phyloP scores from a whole-genome alignment of 192 early-diverging fungal species.

The Coemansia biformis region DNA sequence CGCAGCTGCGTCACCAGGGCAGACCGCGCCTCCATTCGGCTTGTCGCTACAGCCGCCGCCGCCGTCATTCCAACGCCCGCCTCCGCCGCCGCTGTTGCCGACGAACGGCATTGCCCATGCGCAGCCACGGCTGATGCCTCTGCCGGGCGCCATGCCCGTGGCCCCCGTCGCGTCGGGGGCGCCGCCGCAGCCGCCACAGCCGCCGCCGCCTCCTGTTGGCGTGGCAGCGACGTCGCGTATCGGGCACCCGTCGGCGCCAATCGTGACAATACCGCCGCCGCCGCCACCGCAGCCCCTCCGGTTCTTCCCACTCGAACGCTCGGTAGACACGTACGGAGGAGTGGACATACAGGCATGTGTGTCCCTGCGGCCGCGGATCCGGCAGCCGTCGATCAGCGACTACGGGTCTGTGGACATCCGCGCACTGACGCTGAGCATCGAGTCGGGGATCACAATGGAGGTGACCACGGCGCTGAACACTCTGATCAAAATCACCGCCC shows the following conservation, averaged over 20 bases:
- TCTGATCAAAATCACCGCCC: constrained; percentile 56
- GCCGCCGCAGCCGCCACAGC: background rate
- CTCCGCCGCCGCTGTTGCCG: constrained; percentile 13
- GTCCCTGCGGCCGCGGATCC: constrained; percentile 50
- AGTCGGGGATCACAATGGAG: constrained; percentile 69
- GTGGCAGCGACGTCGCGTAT: background rate
- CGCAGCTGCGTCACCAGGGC: constrained; percentile 25
- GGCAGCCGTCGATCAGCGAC: constrained; percentile 41
- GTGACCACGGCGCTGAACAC: constrained; percentile 70
- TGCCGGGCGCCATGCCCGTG: too few species aligned
- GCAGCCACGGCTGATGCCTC: background rate
- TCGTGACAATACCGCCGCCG: constrained; percentile 15
- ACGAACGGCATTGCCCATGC: constrained; percentile 2
- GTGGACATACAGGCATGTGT: constrained; percentile 61
- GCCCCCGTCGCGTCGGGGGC: too few species aligned
- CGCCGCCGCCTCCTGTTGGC: constrained; percentile 5
- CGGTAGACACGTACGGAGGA: constrained; percentile 72
- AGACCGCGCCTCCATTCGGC: constrained; percentile 18
- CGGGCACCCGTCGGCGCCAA: background rate
- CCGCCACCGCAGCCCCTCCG: constrained; percentile 18
- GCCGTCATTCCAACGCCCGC: constrained; percentile 6
- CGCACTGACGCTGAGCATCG: constrained; percentile 70
- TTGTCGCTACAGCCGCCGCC: constrained; percentile 13
- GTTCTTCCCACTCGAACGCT: constrained; percentile 52
- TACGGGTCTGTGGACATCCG: constrained; percentile 68